Base-by-base conservation (phyloP, 2,329 filamentous ascomycete genomes). In the Colletotrichum tofieldiae region DNA sequence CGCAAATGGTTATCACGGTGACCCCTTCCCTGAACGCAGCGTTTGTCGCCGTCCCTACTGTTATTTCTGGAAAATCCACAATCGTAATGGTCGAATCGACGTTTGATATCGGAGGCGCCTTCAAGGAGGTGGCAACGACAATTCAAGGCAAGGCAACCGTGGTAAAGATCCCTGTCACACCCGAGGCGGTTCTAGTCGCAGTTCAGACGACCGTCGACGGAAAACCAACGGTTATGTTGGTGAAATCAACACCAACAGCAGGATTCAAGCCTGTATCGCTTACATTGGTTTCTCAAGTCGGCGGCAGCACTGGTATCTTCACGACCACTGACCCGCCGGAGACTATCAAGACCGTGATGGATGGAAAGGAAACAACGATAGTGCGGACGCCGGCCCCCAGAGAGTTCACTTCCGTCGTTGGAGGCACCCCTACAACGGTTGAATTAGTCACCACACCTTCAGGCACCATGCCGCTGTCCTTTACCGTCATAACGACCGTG, bases 391-490 rank as follows among this genome's bases (percentile, higher is more conserved):
- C 77, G 3, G 68, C 74, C 1, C 74, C 77, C 1, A 74, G 76
- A 7, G 77, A 72, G 20, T 77, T 75, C 51, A 78, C 78, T 0
- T 78, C 78, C 0, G 75, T 75, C 3, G 52, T 77, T 1, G 77
- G 77, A n/a, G 79, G 77, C 18, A 78, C 76, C 1, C 59, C 68
- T 8, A 77, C 76, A 1, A 79, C 76, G 0, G 61, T 77, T n/a
- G 74, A 74, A 14, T 16, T 78, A 2, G 74, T 75, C 26, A 79
- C 77, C 3, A 79, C 77, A 0, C 79, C 79, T 1, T 78, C 77
- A 0, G 77, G 70, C 8, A 74, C 73, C 0, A 45, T n/a, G 26
- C 67, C 67, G 11, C 49, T 73, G 3, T 51, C 20, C 0, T 71
- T 79, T 4, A 80, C 78, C 0, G 72, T 80, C 9, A 55, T 76